These are phyloP conservation scores for Lactarius quietus DNA, from an alignment of 768 basidiomycete species.

Conservation along the genomic window DNA sequence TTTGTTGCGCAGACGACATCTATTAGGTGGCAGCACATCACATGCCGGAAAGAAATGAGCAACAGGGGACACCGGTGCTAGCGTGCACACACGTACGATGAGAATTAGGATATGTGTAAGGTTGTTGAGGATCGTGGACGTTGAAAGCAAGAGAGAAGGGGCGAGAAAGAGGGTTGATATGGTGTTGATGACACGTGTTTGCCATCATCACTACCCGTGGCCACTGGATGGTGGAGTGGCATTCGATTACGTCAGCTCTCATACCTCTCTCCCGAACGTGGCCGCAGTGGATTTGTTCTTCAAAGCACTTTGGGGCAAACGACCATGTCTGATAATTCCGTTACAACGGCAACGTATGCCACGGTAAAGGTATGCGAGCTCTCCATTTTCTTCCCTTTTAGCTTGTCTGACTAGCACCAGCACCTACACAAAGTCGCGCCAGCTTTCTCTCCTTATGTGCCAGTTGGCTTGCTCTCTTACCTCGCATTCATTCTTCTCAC, in stretches of 20 bases:
- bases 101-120: background rate
- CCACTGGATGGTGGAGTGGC: conserved; percentile 19
- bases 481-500: conserved; percentile 71
- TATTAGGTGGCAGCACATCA: conserved; percentile 26
- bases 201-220: conserved; percentile 30
- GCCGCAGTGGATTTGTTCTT: background rate
- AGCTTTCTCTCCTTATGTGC: conserved; percentile 65
- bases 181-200: conserved; percentile 64
- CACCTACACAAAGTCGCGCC: conserved; percentile 63
- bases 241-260: conserved; percentile 43
- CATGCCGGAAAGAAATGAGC: background rate
- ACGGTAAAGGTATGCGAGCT: conserved; percentile 46
- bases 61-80: background rate
- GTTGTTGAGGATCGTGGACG: conserved; percentile 22
- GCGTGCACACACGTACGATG: conserved; percentile 19
- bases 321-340: conserved; percentile 42
- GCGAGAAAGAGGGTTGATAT: conserved; percentile 34
- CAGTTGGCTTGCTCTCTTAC: conserved; percentile 65
- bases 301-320: conserved; percentile 21
- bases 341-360: conserved; percentile 38
- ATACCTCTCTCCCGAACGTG: background rate
- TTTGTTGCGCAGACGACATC: conserved; percentile 75
- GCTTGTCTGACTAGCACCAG: conserved; percentile 34
- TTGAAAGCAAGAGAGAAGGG: conserved; percentile 25
- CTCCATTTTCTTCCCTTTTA: conserved; percentile 3